Evolutionary conservation across 2,329 filamentous ascomycete genomes (phyloP).

Genomic region (Nothophaeocryptopus gaeumannii): DNA sequence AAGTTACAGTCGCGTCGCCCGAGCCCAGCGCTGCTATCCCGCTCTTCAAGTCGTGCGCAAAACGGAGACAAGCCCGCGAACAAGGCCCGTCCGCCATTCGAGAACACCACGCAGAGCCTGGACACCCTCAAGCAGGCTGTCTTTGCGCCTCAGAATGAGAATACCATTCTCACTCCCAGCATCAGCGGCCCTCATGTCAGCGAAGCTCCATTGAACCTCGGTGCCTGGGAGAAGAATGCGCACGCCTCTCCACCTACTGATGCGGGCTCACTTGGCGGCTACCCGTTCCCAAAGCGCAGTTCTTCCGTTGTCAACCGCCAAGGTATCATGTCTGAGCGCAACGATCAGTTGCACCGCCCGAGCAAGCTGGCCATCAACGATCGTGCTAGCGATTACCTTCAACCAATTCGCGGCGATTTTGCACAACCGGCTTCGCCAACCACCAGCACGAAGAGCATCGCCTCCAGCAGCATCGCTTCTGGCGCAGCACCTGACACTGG

Average conservation of each 20-base stretch:
- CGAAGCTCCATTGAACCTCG: conserved; percentile 28
- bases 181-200: conserved; percentile 27
- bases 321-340: conserved; percentile 14
- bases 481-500: conserved; percentile 16
- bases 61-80: conserved; percentile 5
- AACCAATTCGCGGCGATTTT: conserved; percentile 1
- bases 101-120: conserved; percentile 23
- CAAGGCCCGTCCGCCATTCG: conserved; percentile 19
- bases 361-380: conserved; percentile 3
- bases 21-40: conserved; percentile 22
- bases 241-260: conserved; percentile 10
- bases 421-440: conserved; percentile 14
- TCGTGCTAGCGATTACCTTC: conserved; percentile 7
- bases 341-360: conserved; percentile 1
- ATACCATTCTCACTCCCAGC: conserved; percentile 32
- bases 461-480: conserved; percentile 17
- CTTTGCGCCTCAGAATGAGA: conserved; percentile 34
- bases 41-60: conserved; percentile 16
- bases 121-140: conserved; percentile 34
- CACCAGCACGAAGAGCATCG: conserved; percentile 20
- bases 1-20: conserved; percentile 26
- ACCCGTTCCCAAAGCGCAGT: conserved; percentile 25
- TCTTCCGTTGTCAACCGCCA: conserved; percentile 20
- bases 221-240: conserved; percentile 31
- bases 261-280: conserved; percentile 13